Evolutionary conservation across 1,139 yeast genomes (phyloP), one percentile per base, ranked within the genome.

Genomic region (Sugiyamaella xylanicola): DNA sequence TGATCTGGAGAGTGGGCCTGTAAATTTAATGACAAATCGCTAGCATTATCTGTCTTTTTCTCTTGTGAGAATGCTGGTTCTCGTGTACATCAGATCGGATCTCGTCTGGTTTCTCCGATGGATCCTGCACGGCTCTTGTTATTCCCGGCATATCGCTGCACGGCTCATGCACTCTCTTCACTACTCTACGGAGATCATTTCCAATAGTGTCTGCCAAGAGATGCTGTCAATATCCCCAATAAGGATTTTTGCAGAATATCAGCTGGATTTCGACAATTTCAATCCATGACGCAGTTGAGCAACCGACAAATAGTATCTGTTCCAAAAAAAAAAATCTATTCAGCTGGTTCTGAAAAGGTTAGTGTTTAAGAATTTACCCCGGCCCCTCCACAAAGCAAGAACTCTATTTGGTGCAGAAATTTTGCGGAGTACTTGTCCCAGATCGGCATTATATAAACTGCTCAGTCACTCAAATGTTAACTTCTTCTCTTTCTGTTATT

Each of bases 371-470:
- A 16, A 16, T 45, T 36, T 46, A 36, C 42, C 50, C 50, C 50
- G 15, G 41, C 43, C 19, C 25, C 32, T 45, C 29, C 37, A 27
- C 47, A 27, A 37, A 45, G 11, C 9, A 16, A 29, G 25, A 44
- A 11, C 4, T 44, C 17, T 32, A 2, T 4, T 9, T 8, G 48
- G 32, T 44, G 48, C 39, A 44, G 48, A 44, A 29, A 45, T 29
- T 41, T 32, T 46, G 50, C 50, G 50, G 50, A 46, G 50, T 16
- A 46, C 35, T 27, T 15, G 37, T n/a, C 50, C 11, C 37, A 22
- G 35, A 37, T 36, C 35, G 22, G 13, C 50, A 13, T 3, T 46
- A 46, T 46, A 21, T 46, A 46, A 36, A 36, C 35, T 40, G 36
- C 20, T 20, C 17, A 8, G 2, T 9, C 25, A 20, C 44, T n/a